Percentiles rank a stretch among this genome's conserved stretches.
These are phyloP conservation scores for Gillenia trifoliata DNA, from an alignment of 306 rosid species.

Conservation along the genomic window DNA sequence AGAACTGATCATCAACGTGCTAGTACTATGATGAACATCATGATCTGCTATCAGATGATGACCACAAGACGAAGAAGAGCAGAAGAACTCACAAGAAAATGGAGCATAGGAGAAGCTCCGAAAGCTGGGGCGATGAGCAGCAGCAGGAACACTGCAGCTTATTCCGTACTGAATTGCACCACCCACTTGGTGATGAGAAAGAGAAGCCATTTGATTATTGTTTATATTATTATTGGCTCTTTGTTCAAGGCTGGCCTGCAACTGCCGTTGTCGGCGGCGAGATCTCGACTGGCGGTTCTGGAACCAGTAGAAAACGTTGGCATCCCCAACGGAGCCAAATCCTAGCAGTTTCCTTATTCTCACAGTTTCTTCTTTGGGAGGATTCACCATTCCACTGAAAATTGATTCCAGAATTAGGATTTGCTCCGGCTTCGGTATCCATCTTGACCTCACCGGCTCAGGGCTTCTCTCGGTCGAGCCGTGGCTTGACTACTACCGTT, in stretches of 20 bases:
- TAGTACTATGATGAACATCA: not conserved
- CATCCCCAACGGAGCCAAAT: conserved; percentile 85
- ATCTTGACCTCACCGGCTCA: conserved; percentile 82
- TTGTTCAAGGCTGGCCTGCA: conserved; percentile 54
- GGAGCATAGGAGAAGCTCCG: conserved; percentile 13
- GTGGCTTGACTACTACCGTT: conserved; percentile 25
- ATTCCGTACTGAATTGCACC: conserved; percentile 40
- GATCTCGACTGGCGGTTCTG: conserved; percentile 94
- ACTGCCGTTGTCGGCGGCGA: conserved; percentile 93
- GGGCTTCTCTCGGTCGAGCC: conserved; percentile 35
- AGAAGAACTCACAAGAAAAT: conserved; percentile 37
- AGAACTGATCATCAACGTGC: conserved; percentile 25
- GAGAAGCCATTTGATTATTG: not conserved
- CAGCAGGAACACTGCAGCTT: not conserved
- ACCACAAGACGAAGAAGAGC: conserved; percentile 26
- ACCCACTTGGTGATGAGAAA: conserved; percentile 3
- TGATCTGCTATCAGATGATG: conserved; percentile 9
- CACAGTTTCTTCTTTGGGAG: conserved; percentile 83
- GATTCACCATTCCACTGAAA: conserved; percentile 96
- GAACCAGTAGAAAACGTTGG: conserved; percentile 97
- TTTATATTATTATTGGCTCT: conserved; percentile 3
- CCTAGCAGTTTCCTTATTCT: conserved; percentile 75
- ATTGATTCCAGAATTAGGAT: conserved; percentile 88
- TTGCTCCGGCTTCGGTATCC: conserved; percentile 95
- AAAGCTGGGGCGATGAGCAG: conserved; percentile 5